phyloP scores from a whole-genome alignment of 306 rosid genomes.

The Sindora glabra region DNA sequence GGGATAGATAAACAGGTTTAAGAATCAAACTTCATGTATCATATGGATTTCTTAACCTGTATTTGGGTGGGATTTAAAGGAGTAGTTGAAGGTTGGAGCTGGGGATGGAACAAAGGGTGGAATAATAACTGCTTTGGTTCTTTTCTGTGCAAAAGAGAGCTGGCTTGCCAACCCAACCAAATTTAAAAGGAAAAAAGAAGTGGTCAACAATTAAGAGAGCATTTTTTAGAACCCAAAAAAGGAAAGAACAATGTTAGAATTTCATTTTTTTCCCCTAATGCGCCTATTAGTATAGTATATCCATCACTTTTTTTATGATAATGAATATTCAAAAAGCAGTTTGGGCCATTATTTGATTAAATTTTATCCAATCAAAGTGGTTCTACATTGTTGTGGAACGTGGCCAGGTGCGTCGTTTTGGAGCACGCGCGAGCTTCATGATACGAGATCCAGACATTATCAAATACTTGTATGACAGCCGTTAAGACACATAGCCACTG shows the following conservation, averaged over 20 bases:
- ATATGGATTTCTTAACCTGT: too few relatives aligned
- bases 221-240: background rate
- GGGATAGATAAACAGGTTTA: too few relatives aligned
- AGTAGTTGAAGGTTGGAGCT: too few relatives aligned
- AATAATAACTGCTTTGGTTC: background rate
- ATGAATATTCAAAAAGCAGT: background rate
- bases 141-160: too few relatives aligned
- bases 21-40: too few relatives aligned
- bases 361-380: constrained; percentile 27
- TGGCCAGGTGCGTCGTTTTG: constrained; percentile 25
- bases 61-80: too few relatives aligned
- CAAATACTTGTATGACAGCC: background rate
- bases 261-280: background rate
- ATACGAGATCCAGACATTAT: too few relatives aligned
- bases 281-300: background rate
- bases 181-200: background rate
- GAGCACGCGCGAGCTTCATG: constrained; percentile 9
- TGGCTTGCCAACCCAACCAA: background rate
- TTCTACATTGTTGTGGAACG: constrained; percentile 42
- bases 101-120: background rate
- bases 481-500: background rate
- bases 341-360: constrained; percentile 16
- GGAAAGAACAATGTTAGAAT: background rate
- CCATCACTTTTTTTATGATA: constrained; percentile 9
- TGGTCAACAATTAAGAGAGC: background rate